phyloP scores from a whole-genome alignment of 495 filamentous ascomycete genomes.

The Podospora pseudopauciseta region DNA sequence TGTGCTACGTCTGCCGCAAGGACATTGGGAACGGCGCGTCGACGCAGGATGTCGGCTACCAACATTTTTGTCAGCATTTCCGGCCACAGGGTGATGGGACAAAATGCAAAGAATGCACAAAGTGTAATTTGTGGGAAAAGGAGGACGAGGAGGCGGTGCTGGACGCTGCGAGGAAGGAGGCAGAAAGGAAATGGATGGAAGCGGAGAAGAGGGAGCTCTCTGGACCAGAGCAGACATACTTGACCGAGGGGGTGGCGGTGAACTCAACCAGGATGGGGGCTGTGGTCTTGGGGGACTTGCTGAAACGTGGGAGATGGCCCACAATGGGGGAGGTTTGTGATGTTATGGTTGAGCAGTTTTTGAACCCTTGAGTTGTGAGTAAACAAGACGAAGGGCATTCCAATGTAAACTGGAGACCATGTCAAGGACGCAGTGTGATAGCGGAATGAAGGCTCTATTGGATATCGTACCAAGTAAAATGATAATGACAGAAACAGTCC shows the following conservation, averaged over 20 bases:
- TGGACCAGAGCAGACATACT: conserved; percentile 45
- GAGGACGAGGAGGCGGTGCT: conserved; percentile 83
- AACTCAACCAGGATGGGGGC: conserved; percentile 15
- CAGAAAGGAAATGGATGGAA: conserved; percentile 77
- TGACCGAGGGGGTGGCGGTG: conserved; percentile 40
- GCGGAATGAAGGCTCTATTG: neutral
- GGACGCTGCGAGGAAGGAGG: conserved; percentile 67
- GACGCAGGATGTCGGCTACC: conserved; percentile 59
- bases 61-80: conserved; percentile 95
- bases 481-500: neutral
- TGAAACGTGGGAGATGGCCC: conserved; percentile 35
- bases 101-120: conserved; percentile 50
- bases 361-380: neutral
- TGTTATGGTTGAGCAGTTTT: conserved; percentile 40
- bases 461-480: neutral
- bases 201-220: conserved; percentile 55
- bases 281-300: conserved; percentile 26
- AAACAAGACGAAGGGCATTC: no score
- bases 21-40: conserved; percentile 47
- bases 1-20: conserved; percentile 89
- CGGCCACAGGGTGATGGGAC: conserved; percentile 65
- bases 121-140: conserved; percentile 83
- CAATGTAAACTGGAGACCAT: no score
- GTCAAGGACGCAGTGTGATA: neutral
- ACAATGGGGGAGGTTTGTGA: conserved; percentile 45